A percentile compares a stretch with the other conserved stretches of the same genome.
phyloP scores from a whole-genome alignment of 306 rosid species.

The Myrica gale region DNA sequence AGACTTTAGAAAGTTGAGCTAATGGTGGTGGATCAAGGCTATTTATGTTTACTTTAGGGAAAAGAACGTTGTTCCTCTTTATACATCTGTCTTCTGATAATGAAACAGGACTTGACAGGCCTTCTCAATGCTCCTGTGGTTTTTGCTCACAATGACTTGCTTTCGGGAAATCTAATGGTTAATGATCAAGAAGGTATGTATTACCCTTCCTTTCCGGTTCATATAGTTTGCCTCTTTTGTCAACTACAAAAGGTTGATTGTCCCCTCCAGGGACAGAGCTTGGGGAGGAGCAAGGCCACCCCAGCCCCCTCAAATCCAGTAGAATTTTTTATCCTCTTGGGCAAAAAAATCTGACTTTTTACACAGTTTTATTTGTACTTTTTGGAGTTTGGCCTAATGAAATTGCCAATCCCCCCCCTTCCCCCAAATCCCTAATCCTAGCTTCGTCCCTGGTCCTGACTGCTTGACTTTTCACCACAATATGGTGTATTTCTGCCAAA shows the following conservation, averaged over 20 bases:
- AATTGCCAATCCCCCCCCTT: too few relatives aligned
- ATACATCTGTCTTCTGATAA: conserved; percentile 32
- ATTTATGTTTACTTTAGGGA: conserved; percentile 16
- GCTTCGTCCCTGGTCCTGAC: too few relatives aligned
- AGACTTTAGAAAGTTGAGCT: conserved; percentile 1
- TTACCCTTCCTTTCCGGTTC: conserved; percentile 17
- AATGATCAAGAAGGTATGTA: conserved; percentile 79
- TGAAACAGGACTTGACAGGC: conserved; percentile 73
- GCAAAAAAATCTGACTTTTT: too few relatives aligned
- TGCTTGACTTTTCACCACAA: neutral
- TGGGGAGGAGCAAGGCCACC: too few relatives aligned
- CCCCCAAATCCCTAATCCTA: too few relatives aligned
- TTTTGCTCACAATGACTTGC: conserved; percentile 88
- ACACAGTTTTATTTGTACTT: too few relatives aligned
- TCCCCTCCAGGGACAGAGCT: too few relatives aligned
- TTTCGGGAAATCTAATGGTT: conserved; percentile 89
- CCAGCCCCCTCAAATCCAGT: too few relatives aligned
- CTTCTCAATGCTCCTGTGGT: conserved; percentile 69
- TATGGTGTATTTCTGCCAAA: conserved; percentile 7
- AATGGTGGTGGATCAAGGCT: conserved; percentile 16
- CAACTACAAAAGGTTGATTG: neutral
- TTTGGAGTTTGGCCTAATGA: too few relatives aligned
- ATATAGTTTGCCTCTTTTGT: conserved; percentile 17
- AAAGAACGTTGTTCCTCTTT: conserved; percentile 11
- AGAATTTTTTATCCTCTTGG: too few relatives aligned